Percentiles rank a stretch among this genome's conserved stretches.
These are phyloP conservation scores for Metschnikowia gelsemii DNA, from an alignment of 805 yeast genomes.

Conservation along the genomic window DNA sequence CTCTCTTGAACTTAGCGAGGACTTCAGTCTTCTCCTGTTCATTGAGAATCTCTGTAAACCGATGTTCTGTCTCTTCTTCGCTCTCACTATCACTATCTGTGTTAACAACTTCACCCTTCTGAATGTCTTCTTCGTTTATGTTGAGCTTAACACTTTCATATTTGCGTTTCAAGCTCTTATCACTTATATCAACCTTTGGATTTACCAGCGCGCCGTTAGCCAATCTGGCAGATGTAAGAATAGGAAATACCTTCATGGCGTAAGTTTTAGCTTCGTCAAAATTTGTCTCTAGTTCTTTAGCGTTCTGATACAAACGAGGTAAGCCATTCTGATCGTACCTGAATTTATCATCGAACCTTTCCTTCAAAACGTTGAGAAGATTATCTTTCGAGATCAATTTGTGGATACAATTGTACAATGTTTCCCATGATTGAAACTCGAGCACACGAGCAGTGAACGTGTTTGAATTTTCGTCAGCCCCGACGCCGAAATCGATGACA, in stretches of 20 bases:
- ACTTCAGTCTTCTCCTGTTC: slow-evolving; percentile 58
- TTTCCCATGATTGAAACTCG: slow-evolving; percentile 60
- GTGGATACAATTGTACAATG: slow-evolving; percentile 56
- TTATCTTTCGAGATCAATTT: slow-evolving; percentile 66
- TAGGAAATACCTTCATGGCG: slow-evolving; percentile 59
- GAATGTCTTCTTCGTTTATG: slow-evolving; percentile 34
- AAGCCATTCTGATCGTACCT: slow-evolving; percentile 79
- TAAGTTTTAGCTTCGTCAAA: slow-evolving; percentile 59
- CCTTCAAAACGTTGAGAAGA: slow-evolving; percentile 64
- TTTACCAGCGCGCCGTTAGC: slow-evolving; percentile 53
- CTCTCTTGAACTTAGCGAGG: slow-evolving; percentile 61
- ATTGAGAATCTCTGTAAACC: slow-evolving; percentile 57
- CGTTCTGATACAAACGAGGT: slow-evolving; percentile 78
- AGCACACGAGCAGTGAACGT: slow-evolving; percentile 42
- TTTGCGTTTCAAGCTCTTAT: slow-evolving; percentile 22
- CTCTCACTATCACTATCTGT: slow-evolving; percentile 19
- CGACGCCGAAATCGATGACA: slow-evolving; percentile 63
- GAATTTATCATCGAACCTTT: slow-evolving; percentile 77
- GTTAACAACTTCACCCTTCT: slow-evolving; percentile 19
- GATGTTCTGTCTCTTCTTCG: slow-evolving; percentile 29
- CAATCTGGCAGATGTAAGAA: slow-evolving; percentile 54
- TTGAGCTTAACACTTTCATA: slow-evolving; percentile 34
- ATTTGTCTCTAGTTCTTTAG: slow-evolving; percentile 66
- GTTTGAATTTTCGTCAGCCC: slow-evolving; percentile 48
- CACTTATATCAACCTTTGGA: slow-evolving; percentile 54